A percentile compares a stretch with the other conserved stretches of the same genome.
Evolutionary conservation across 1,139 yeast species (phyloP).

Genomic region (Pneumocystis jirovecii): DNA sequence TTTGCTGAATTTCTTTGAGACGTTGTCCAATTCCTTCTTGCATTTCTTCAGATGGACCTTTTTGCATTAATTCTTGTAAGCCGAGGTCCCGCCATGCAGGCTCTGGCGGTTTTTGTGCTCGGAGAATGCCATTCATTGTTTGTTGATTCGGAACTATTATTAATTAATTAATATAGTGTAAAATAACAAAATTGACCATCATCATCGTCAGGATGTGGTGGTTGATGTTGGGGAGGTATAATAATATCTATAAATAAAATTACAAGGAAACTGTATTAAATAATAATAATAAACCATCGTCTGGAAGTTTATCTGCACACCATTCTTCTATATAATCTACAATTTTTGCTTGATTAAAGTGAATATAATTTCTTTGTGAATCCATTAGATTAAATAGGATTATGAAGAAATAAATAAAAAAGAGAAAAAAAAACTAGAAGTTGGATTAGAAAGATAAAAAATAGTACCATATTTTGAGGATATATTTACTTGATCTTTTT

Average conservation of each 20-base stretch:
- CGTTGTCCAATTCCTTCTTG: neutral
- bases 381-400: neutral
- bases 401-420: neutral
- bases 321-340: conserved; percentile 20
- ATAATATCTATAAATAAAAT: conserved; percentile 13
- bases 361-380: conserved; percentile 1
- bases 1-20: neutral
- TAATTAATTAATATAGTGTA: neutral
- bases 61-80: conserved; percentile 1
- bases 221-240: conserved; percentile 23
- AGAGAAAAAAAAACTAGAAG: neutral
- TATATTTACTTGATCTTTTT: too few species aligned
- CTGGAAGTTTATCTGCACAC: conserved; percentile 23
- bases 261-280: neutral
- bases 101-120: conserved; percentile 11
- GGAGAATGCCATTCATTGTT: conserved; percentile 14
- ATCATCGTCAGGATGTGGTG: conserved; percentile 24
- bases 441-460: neutral
- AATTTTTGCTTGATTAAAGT: neutral
- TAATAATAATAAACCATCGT: conserved; percentile 17
- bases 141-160: conserved; percentile 19
- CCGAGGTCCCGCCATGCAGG: conserved; percentile 12
- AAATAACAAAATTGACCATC: conserved; percentile 19
- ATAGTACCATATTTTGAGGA: neutral
- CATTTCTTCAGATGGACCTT: neutral